Conservation (phyloP, 257 asterid genomes). For the Solanum lycopersicoides region DNA sequence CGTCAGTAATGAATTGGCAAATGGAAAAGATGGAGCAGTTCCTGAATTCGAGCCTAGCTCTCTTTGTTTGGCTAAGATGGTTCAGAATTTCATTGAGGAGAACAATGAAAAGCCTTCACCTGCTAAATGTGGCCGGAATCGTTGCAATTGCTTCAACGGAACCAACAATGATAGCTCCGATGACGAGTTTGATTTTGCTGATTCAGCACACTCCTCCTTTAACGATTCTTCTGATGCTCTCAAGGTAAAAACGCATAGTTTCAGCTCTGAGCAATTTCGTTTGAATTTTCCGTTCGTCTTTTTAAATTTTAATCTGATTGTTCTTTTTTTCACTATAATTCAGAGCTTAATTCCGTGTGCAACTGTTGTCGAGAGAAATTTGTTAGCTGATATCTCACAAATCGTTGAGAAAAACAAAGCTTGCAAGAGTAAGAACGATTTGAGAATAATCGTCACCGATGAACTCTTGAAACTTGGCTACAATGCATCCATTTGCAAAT, state of each 20-base stretch:
- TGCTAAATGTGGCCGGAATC: slow-evolving; percentile 54
- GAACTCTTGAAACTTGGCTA: slow-evolving; percentile 50
- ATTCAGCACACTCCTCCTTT: slow-evolving; percentile 39
- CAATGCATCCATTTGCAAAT: slow-evolving; percentile 69
- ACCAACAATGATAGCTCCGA: slow-evolving; percentile 84
- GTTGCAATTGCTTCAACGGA: slow-evolving; percentile 88
- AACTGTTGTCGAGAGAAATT: slow-evolving; percentile 59
- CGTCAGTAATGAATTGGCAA: background rate
- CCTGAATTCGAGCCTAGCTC: slow-evolving; percentile 84
- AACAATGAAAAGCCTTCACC: slow-evolving; percentile 40
- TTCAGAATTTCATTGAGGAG: slow-evolving; percentile 73
- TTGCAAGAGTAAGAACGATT: slow-evolving; percentile 52
- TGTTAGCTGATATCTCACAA: slow-evolving; percentile 66
- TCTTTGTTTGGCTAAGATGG: slow-evolving; percentile 82
- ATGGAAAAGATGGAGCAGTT: slow-evolving; percentile 23
- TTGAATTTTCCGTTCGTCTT: background rate
- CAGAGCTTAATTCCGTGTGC: slow-evolving; percentile 75
- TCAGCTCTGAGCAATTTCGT: background rate
- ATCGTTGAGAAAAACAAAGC: slow-evolving; percentile 67
- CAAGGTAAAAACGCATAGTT: slow-evolving; percentile 35
- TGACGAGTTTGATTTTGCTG: slow-evolving; percentile 73
- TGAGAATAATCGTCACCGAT: slow-evolving; percentile 58
- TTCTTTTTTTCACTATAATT: background rate
- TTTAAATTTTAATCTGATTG: background rate
- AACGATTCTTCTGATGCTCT: slow-evolving; percentile 59